Evolutionary conservation across 306 rosid genomes (phyloP).

Genomic region (Abrus pulchellus): DNA sequence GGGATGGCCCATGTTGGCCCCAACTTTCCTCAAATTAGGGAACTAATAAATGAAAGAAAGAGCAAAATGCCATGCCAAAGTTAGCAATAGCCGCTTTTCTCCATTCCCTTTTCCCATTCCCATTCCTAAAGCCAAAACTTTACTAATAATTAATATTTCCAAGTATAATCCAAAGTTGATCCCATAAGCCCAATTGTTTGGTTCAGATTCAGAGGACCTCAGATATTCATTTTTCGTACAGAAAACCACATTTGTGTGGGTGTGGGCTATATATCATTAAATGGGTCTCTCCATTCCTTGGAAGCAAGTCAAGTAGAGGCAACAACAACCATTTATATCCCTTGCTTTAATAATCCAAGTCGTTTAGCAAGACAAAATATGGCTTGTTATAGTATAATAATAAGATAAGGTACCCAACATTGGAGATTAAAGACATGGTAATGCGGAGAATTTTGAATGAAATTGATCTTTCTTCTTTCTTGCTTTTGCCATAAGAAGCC

Average conservation of each 20-base stretch:
- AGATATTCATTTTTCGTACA: not conserved
- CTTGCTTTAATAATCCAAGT: slow-evolving; percentile 36
- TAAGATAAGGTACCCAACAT: slow-evolving; percentile 47
- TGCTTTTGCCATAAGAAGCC: slow-evolving; percentile 44
- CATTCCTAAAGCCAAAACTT: not conserved
- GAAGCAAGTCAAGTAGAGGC: slow-evolving; percentile 38
- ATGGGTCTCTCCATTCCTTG: slow-evolving; percentile 31
- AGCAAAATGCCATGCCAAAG: slow-evolving; percentile 1
- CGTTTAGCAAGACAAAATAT: slow-evolving; percentile 49
- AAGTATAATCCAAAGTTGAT: slow-evolving; percentile 7
- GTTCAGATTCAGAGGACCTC: slow-evolving; percentile 23
- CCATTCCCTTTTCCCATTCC: slow-evolving; percentile 16
- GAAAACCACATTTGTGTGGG: not conserved
- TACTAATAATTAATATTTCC: slow-evolving; percentile 1
- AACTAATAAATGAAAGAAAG: not conserved
- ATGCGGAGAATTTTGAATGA: slow-evolving; percentile 24
- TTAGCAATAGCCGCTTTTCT: slow-evolving; percentile 38
- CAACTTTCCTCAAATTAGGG: slow-evolving; percentile 45
- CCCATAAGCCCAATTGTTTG: slow-evolving; percentile 36
- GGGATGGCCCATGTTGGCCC: slow-evolving; percentile 42
- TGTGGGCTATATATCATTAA: slow-evolving; percentile 38
- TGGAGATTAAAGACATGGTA: slow-evolving; percentile 17
- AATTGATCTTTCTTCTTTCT: slow-evolving; percentile 3
- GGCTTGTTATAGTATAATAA: slow-evolving; percentile 41
- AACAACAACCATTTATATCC: slow-evolving; percentile 19